phyloP scores from a whole-genome alignment of 495 filamentous ascomycete genomes.

The Penicillium lagena region DNA sequence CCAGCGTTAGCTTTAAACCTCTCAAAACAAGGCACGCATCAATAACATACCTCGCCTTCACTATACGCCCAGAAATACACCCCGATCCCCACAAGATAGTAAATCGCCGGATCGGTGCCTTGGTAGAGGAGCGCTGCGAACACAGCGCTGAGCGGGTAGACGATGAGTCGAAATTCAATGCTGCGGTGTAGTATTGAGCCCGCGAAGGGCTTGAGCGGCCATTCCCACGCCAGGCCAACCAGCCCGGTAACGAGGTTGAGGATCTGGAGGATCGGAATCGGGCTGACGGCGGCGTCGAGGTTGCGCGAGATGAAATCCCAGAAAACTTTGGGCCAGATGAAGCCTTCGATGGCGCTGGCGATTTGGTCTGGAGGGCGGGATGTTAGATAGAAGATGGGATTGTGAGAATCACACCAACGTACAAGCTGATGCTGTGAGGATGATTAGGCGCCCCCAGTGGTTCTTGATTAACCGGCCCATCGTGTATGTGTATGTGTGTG shows the following conservation, averaged over 20 bases:
- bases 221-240: conserved; percentile 80
- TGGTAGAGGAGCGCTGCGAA: conserved; percentile 79
- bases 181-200: conserved; percentile 73
- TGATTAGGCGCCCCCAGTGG: conserved; percentile 92
- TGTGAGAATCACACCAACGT: conserved; percentile 30
- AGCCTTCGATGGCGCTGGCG: conserved; percentile 73
- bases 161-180: conserved; percentile 75
- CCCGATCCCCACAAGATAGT: conserved; percentile 79
- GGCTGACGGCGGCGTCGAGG: conserved; percentile 78
- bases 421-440: conserved; percentile 81
- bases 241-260: conserved; percentile 91
- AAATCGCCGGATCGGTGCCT: conserved; percentile 83
- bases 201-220: conserved; percentile 62
- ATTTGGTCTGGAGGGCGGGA: conserved; percentile 62
- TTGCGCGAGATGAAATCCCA: conserved; percentile 95
- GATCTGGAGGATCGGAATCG: conserved; percentile 84
- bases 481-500: conserved; percentile 15
- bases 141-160: conserved; percentile 78
- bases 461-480: conserved; percentile 99
- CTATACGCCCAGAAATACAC: conserved; percentile 97
- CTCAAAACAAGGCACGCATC: not conserved
- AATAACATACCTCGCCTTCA: conserved; percentile 79
- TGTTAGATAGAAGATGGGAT: conserved; percentile 20
- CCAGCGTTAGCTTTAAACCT: conserved; percentile 8
- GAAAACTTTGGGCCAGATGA: conserved; percentile 99